A percentile compares a stretch with the other conserved stretches of the same genome.
Evolutionary conservation across 208 protist genomes (phyloP).

Genomic region (Kentomonas sorsogonicus): DNA sequence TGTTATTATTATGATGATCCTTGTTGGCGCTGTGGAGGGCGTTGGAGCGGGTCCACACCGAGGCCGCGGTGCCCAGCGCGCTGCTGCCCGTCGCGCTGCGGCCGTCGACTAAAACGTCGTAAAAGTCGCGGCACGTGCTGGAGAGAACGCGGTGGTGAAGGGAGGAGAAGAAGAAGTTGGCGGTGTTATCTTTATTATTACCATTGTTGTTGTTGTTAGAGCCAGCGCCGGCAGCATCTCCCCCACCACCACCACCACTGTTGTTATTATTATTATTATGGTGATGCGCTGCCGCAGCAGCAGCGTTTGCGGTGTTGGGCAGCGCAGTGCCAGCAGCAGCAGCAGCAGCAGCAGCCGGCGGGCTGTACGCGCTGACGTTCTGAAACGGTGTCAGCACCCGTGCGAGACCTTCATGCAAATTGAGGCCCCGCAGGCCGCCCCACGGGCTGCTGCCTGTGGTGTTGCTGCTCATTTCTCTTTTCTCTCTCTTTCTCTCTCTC

Average conservation of each 20-base stretch:
- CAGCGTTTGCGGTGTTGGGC: too few species aligned
- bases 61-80: constrained; percentile 26
- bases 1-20: background rate
- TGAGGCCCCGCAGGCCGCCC: too few species aligned
- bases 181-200: background rate
- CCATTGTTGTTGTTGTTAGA: too few species aligned
- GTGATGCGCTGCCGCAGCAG: too few species aligned
- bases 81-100: constrained; percentile 40
- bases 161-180: constrained; percentile 19
- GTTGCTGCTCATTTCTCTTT: background rate
- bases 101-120: constrained; percentile 60
- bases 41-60: constrained; percentile 39
- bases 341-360: too few species aligned
- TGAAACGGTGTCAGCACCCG: too few species aligned
- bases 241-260: too few species aligned
- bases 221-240: too few species aligned
- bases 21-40: constrained; percentile 6
- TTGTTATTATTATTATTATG: too few species aligned
- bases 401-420: too few species aligned
- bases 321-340: too few species aligned
- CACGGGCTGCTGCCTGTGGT: background rate
- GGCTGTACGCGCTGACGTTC: too few species aligned
- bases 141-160: constrained; percentile 51
- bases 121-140: constrained; percentile 46
- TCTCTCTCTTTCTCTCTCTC: constrained; percentile 1